phyloP scores from a whole-genome alignment of 495 filamentous ascomycete genomes.

The Neurospora sp. region DNA sequence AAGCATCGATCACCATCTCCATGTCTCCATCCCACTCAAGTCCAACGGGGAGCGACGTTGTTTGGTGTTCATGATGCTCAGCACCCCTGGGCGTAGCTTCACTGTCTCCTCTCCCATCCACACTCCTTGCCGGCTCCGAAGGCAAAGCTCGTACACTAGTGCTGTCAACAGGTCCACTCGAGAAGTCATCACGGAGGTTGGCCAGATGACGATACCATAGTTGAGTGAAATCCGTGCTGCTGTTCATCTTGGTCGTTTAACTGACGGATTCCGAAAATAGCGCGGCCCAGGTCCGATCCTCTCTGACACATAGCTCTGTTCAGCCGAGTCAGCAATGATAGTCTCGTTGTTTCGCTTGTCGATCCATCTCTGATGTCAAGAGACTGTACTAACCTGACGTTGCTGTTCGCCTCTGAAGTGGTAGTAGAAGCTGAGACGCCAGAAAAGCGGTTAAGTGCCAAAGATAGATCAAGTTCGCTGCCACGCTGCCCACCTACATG shows the following conservation, averaged over 20 bases:
- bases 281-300: neutral
- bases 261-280: neutral
- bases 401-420: neutral
- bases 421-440: neutral
- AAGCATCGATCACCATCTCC: conserved; percentile 14
- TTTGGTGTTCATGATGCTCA: neutral
- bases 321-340: neutral
- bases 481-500: neutral
- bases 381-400: neutral
- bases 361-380: neutral
- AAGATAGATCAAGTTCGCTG: neutral
- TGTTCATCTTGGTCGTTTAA: neutral
- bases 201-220: conserved; percentile 13
- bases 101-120: neutral
- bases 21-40: conserved; percentile 13
- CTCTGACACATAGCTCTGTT: neutral
- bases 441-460: neutral
- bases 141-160: conserved; percentile 7
- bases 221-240: conserved; percentile 7
- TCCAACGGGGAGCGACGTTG: neutral
- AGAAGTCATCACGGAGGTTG: conserved; percentile 7
- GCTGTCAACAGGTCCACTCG: neutral
- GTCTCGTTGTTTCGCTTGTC: neutral
- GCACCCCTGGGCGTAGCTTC: neutral
- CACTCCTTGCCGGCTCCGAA: neutral